Evolutionary conservation across 495 filamentous ascomycete genomes (phyloP).

Genomic region (Amniculicola lignicola): DNA sequence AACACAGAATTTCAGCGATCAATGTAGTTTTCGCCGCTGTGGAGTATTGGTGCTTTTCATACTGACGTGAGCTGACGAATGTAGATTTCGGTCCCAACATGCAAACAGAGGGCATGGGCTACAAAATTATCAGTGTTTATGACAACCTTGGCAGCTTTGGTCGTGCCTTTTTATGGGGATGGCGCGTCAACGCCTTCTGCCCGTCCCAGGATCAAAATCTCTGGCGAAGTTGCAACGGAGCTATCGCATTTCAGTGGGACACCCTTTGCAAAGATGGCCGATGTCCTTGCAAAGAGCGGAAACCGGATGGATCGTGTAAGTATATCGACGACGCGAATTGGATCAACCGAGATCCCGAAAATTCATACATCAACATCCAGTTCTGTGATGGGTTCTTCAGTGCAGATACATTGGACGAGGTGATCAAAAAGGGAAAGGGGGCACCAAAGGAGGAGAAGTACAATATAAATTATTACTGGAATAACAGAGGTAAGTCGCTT

Average conservation of each 20-base stretch:
- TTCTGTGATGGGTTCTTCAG: not conserved
- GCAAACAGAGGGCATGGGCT: slow-evolving; percentile 3
- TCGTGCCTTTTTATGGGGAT: not conserved
- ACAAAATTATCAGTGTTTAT: not conserved
- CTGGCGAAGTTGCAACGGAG: not conserved
- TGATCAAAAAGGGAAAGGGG: not conserved
- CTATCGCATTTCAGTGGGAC: not conserved
- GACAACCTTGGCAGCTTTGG: not conserved
- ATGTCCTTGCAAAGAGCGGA: not conserved
- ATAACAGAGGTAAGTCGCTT: not conserved
- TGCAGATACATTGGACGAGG: not conserved
- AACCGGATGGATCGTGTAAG: not conserved
- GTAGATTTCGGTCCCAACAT: slow-evolving; percentile 3
- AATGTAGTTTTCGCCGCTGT: too few relatives aligned
- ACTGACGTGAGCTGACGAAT: not conserved
- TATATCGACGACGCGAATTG: not conserved
- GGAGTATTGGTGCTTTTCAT: too few relatives aligned
- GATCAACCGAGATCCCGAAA: not conserved
- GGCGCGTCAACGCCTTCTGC: slow-evolving; percentile 5
- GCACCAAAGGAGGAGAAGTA: slow-evolving; percentile 1
- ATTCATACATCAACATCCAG: not conserved
- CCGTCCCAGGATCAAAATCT: not conserved
- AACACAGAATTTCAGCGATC: too few relatives aligned
- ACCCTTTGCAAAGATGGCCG: not conserved
- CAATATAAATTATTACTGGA: not conserved